Conservation (phyloP, 164 flowering plant genomes). For the Protea cynaroides region DNA sequence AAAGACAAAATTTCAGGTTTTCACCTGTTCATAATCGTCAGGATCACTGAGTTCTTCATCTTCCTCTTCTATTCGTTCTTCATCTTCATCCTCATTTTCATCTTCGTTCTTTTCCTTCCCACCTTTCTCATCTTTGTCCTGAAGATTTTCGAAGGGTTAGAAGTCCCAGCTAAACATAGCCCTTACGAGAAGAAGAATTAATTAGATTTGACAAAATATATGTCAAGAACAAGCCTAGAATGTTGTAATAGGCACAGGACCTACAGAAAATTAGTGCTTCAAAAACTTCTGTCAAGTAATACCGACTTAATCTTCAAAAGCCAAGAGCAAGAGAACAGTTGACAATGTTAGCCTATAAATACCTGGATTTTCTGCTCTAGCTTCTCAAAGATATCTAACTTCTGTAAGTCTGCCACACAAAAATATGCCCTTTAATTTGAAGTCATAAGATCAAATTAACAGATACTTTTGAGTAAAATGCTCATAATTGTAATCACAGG, state of each 20-base stretch:
- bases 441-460: not conserved
- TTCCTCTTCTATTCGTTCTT: conserved; percentile 19
- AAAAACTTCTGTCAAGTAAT: not conserved
- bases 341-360: not conserved
- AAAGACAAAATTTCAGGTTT: not conserved
- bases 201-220: not conserved
- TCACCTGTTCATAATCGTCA: conserved; percentile 52
- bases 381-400: conserved; percentile 43
- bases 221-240: not conserved
- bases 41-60: conserved; percentile 41
- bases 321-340: not conserved
- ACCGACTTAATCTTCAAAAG: not conserved
- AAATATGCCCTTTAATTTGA: not conserved
- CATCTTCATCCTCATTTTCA: conserved; percentile 37
- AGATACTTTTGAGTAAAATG: too few species aligned
- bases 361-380: conserved; percentile 40
- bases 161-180: not conserved
- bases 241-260: not conserved
- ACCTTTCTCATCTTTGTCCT: conserved; percentile 28
- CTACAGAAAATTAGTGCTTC: too few species aligned
- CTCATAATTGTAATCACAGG: not conserved
- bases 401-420: conserved; percentile 28
- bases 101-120: conserved; percentile 29
- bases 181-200: not conserved
- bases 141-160: conserved; percentile 6